These are phyloP conservation scores for Pneumocystis oryctolagi DNA, from an alignment of 1,139 yeast species.

Conservation along the genomic window DNA sequence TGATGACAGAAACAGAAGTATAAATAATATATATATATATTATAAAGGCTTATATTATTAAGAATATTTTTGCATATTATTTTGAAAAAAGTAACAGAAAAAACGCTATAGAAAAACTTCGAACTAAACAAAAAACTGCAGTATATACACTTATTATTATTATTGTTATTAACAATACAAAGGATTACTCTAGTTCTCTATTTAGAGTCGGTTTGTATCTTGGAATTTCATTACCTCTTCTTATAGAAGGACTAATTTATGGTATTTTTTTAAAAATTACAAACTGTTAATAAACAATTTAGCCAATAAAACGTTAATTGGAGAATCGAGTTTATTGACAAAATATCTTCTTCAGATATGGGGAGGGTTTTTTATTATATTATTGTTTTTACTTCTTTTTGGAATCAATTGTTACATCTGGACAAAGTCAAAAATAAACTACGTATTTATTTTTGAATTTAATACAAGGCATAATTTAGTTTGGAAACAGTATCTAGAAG, in stretches of 20 bases:
- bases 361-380: conserved; percentile 72
- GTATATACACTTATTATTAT: not conserved
- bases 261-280: conserved; percentile 29
- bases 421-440: conserved; percentile 63
- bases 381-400: conserved; percentile 46
- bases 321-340: conserved; percentile 8
- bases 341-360: conserved; percentile 60
- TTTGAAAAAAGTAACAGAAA: conserved; percentile 33
- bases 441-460: conserved; percentile 83
- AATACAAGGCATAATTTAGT: conserved; percentile 57
- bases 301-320: conserved; percentile 36
- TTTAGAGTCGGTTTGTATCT: conserved; percentile 37
- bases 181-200: conserved; percentile 34
- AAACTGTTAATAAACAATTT: not conserved
- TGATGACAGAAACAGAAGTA: conserved; percentile 43
- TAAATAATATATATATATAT: not conserved
- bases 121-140: not conserved
- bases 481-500: conserved; percentile 44
- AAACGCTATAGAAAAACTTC: conserved; percentile 1
- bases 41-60: not conserved
- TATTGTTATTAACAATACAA: conserved; percentile 26
- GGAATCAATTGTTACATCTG: conserved; percentile 59
- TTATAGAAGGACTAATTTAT: conserved; percentile 36
- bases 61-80: conserved; percentile 45
- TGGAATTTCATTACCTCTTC: conserved; percentile 58